Base-by-base conservation (phyloP, 495 filamentous ascomycete genomes). In the Penicillium nucicola region DNA sequence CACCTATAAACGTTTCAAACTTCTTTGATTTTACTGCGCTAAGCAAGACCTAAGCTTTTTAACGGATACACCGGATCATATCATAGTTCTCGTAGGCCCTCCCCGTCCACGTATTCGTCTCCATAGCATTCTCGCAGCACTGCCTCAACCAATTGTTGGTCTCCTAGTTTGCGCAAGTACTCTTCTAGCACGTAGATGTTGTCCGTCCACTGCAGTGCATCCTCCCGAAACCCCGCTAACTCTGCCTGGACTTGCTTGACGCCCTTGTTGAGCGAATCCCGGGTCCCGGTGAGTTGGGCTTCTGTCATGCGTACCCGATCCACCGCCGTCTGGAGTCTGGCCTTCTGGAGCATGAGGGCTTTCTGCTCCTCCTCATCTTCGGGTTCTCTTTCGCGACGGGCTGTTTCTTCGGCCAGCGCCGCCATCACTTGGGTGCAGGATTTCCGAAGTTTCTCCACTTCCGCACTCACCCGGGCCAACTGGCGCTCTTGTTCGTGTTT, bases 131-230 rank as follows among this genome's bases (percentile, higher is more conserved):
- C 66, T 40, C 70, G 71, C 69, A 77, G 77, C 11, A 88, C 59
- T n/a, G 60, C 60, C 3, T 67, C 64, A 31, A 86, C 58, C 30
- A 71, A 53, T 52, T 80, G 77, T 47, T 71, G 64, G 64, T 88
- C 83, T 6, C 70, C 69, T 48, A 79, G 48, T 19, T 75, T 73
- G 43, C 66, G 67, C 41, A 87, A 48, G 60, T 81, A 86, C 18
- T 74, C 72, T 53, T 89, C 87, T 62, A 89, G 67, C 17, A 76
- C 62, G 55, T 81, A 79, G 49, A 87, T 79, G 48, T 88, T 86
- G 39, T 88, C 83, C 38, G 83, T 81, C 73, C 75, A 82, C 48
- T 70, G 67, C 34, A 77, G 69, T 13, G 81, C 75, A 60, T 74
- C 71, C 15, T 58, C 50, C 60, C 63, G 76, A 45, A 76, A 76